A percentile compares a stretch with the other conserved stretches of the same genome.
Conservation (phyloP, 2,329 filamentous ascomycete species). For the Calonectria ilicicola region DNA sequence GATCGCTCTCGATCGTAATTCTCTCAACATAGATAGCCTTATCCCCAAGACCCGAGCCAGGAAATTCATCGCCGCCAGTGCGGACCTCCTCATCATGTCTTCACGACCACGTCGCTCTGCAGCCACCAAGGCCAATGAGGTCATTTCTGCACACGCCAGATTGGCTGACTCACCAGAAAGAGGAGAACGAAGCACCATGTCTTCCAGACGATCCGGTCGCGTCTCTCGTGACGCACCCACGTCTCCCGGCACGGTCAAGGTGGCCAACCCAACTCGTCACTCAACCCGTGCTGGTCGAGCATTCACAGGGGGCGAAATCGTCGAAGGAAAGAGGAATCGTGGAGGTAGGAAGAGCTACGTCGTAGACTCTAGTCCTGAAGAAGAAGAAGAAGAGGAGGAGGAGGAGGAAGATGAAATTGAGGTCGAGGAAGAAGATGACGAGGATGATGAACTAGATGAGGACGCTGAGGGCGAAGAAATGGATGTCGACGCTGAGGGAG, state of each 20-base stretch:
- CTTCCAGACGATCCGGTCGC: conserved; percentile 64
- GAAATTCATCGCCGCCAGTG: conserved; percentile 33
- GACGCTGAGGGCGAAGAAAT: conserved; percentile 54
- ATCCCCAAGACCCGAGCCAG: not conserved
- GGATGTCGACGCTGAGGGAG: conserved; percentile 58
- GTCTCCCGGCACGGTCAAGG: conserved; percentile 64
- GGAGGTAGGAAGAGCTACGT: conserved; percentile 71
- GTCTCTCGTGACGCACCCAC: conserved; percentile 59
- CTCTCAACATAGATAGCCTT: conserved; percentile 6
- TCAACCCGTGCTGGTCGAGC: conserved; percentile 56
- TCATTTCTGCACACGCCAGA: conserved; percentile 56
- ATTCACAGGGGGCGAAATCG: conserved; percentile 60
- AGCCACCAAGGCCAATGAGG: conserved; percentile 56
- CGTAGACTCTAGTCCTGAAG: conserved; percentile 66
- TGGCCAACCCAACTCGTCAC: conserved; percentile 65
- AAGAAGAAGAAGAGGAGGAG: conserved; percentile 52
- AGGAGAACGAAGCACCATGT: conserved; percentile 58
- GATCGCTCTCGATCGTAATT: conserved; percentile 12
- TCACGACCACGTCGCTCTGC: conserved; percentile 61
- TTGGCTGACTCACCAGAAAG: conserved; percentile 55
- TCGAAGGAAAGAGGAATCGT: conserved; percentile 64
- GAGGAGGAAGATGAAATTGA: conserved; percentile 49
- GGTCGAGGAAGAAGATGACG: conserved; percentile 57
- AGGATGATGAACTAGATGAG: conserved; percentile 53
- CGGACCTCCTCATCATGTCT: conserved; percentile 53